These are phyloP conservation scores for Nicotiana noctiflora DNA, from an alignment of 257 asterid genomes.

Conservation along the genomic window DNA sequence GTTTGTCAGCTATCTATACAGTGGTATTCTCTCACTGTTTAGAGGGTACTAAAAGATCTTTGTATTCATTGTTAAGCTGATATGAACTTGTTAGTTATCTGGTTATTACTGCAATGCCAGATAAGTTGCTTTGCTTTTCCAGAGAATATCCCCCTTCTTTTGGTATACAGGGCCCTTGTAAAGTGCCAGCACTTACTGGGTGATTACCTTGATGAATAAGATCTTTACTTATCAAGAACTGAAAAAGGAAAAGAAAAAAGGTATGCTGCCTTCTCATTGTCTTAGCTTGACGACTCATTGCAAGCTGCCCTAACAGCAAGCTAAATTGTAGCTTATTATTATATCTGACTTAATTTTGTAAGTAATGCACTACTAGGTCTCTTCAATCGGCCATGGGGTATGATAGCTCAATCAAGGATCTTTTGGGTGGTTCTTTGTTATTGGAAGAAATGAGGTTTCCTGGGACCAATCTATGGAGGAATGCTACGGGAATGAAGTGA, in stretches of 20 bases:
- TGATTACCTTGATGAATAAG: neutral
- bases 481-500: neutral
- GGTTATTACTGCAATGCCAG: neutral
- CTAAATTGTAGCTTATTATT: neutral
- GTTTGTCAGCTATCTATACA: neutral
- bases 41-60: neutral
- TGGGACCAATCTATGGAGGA: neutral
- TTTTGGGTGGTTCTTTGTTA: neutral
- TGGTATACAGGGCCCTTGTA: neutral
- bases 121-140: neutral
- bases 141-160: neutral
- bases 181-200: neutral
- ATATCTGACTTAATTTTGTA: neutral
- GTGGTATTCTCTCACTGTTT: neutral
- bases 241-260: neutral
- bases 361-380: neutral
- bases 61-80: neutral
- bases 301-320: neutral
- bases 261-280: neutral
- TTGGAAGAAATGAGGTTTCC: neutral
- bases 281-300: conserved; percentile 1
- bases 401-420: neutral
- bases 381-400: no score
- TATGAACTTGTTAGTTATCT: neutral
- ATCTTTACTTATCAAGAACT: neutral